These are phyloP conservation scores for Linum tenue DNA, from an alignment of 345 rosid genomes.

Conservation along the genomic window DNA sequence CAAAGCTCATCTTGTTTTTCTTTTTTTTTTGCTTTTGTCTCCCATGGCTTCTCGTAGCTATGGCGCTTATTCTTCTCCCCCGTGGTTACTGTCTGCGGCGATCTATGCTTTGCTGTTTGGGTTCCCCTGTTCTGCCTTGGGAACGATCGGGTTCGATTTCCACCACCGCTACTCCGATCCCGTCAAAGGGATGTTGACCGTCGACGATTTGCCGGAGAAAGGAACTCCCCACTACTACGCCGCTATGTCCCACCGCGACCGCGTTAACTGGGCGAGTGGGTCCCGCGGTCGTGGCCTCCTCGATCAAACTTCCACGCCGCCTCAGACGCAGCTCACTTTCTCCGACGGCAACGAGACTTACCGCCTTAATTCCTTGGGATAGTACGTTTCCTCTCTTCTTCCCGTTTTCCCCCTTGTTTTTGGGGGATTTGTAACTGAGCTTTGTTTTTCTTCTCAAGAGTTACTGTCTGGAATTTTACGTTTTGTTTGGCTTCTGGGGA, in stretches of 20 bases:
- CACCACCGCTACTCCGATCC: constrained; percentile 86
- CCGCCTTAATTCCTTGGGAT: constrained; percentile 47
- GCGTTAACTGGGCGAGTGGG: constrained; percentile 4
- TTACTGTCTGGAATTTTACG: not conserved
- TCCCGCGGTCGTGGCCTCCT: constrained; percentile 58
- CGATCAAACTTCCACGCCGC: constrained; percentile 17
- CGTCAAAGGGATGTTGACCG: constrained; percentile 44
- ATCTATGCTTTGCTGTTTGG: not conserved
- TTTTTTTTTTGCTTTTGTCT: too few species aligned
- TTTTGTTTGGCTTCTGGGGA: not conserved
- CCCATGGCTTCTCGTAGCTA: not conserved
- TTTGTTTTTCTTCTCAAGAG: not conserved
- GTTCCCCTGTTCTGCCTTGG: constrained; percentile 26
- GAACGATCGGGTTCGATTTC: constrained; percentile 61
- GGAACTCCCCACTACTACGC: constrained; percentile 55
- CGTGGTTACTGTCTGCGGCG: not conserved
- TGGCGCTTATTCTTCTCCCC: not conserved
- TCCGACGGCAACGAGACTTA: constrained; percentile 56
- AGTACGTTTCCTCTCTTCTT: constrained; percentile 34
- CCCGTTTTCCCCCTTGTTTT: not conserved
- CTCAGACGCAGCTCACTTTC: constrained; percentile 57
- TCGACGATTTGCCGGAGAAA: constrained; percentile 55
- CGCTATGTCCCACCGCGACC: constrained; percentile 69
- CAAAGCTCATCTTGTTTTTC: not conserved
- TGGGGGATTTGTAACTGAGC: not conserved